Evolutionary conservation across 306 rosid species (phyloP).

Genomic region (Sicyos edulis): DNA sequence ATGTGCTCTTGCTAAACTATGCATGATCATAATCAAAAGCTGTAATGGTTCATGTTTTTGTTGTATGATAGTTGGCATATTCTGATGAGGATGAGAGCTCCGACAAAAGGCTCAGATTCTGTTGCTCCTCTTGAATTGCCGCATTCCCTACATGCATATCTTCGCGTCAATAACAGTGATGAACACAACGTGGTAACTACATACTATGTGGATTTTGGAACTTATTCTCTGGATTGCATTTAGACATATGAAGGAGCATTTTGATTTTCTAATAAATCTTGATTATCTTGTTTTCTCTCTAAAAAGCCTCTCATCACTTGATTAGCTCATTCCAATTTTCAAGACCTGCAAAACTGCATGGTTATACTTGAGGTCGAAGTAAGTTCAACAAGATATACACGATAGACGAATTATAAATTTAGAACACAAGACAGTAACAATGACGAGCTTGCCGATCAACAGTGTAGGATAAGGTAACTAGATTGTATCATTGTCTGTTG

Average conservation of each 20-base stretch:
- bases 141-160: constrained; percentile 83
- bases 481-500: too few species aligned
- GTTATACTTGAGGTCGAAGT: too few species aligned
- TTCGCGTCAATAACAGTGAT: constrained; percentile 62
- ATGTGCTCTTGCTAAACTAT: not conserved
- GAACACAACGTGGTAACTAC: constrained; percentile 53
- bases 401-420: too few species aligned
- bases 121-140: constrained; percentile 94
- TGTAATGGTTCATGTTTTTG: constrained; percentile 26
- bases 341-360: not conserved
- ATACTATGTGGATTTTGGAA: not conserved
- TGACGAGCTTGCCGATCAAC: too few species aligned
- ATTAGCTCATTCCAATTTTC: not conserved
- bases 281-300: not conserved
- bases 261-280: not conserved
- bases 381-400: too few species aligned
- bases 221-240: not conserved
- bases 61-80: constrained; percentile 72
- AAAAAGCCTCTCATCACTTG: not conserved
- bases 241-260: not conserved
- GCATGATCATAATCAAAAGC: not conserved
- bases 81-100: constrained; percentile 85
- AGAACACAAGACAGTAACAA: too few species aligned
- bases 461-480: too few species aligned
- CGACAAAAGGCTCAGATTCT: constrained; percentile 69